phyloP scores from a whole-genome alignment of 768 basidiomycete genomes.

The Auricularia sp. region DNA sequence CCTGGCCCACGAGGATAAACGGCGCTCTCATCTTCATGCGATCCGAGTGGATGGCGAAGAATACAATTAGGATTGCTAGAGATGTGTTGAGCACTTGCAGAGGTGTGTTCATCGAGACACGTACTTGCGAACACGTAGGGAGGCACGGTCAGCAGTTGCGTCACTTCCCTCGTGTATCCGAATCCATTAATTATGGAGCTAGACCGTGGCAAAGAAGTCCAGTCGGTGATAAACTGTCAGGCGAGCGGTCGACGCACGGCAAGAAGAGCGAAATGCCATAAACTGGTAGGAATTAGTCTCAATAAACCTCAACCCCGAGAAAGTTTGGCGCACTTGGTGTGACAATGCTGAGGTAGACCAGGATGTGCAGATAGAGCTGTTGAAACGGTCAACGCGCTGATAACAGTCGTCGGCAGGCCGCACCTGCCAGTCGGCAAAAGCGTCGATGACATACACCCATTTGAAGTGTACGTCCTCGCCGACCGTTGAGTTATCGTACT shows the following conservation, averaged over 20 bases:
- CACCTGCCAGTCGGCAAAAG: slow-evolving; percentile 56
- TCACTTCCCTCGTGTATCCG: slow-evolving; percentile 5
- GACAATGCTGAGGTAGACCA: slow-evolving; percentile 49
- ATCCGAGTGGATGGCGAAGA: neutral
- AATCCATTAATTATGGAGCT: neutral
- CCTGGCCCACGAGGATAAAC: neutral
- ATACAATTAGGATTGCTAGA: neutral
- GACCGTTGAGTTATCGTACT: slow-evolving; percentile 45
- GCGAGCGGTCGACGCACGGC: slow-evolving; percentile 36
- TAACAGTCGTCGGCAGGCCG: neutral
- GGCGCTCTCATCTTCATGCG: neutral
- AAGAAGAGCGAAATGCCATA: slow-evolving; percentile 64
- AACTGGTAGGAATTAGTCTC: slow-evolving; percentile 25
- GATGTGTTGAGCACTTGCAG: neutral
- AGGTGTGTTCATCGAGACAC: neutral
- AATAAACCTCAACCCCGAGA: neutral
- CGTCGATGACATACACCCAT: slow-evolving; percentile 40
- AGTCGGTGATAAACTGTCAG: neutral
- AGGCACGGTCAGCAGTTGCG: slow-evolving; percentile 8
- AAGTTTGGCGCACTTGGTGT: slow-evolving; percentile 40
- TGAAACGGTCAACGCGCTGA: neutral
- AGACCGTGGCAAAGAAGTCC: too few relatives aligned
- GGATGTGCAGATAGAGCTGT: slow-evolving; percentile 42
- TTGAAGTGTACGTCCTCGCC: slow-evolving; percentile 55
- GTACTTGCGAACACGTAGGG: slow-evolving; percentile 6